Evolutionary conservation across 2,329 filamentous ascomycete species (phyloP), one percentile per base, ranked within the genome.

Genomic region (Aspergillus puulaauensis): DNA sequence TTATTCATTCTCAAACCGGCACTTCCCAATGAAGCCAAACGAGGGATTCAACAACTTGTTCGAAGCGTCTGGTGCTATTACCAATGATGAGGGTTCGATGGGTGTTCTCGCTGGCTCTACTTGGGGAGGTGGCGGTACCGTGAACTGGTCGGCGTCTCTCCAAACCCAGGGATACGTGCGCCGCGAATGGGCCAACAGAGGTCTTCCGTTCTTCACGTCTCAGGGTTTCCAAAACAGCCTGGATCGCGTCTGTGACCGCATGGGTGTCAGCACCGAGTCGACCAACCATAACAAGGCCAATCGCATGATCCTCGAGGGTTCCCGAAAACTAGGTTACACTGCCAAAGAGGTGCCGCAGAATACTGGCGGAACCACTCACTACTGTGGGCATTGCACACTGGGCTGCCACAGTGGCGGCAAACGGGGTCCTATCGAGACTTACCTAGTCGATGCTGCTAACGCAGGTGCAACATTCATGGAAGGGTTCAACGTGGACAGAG

Each of bases 91-190:
- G 67, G 77, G 78, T 11, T 82, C 83, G 6, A 78, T 88, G 33
- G 82, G 77, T 15, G 73, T 93, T 12, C 71, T 90, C 3, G 84
- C 89, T 0, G 93, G 90, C 2, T 83, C 85, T 56, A 84, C 84
- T 33, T 96, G 89, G 85, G 93, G 93, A 31, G 93, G 93, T 43
- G 93, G 93, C 55, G 92, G 92, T 6, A 91, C 90, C 0, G 76
- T 96, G 66, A 97, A 97, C 74, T 97, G 92, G 92, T 89, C 80
- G 23, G 84, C 85, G 6, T 82, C 81, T 4, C 70, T 87, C 15
- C 84, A 87, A 64, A 89, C 90, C 0, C 90, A 93, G 69, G 86
- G 84, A 24, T 90, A 82, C 62, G 90, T 96, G 1, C 85, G 92
- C 3, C 80, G 85, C 64, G 91, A 96, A 74, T 97, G 93, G 93